These are phyloP conservation scores for Aspergillus awamori DNA, from an alignment of 2,329 filamentous ascomycete genomes.

Conservation along the genomic window DNA sequence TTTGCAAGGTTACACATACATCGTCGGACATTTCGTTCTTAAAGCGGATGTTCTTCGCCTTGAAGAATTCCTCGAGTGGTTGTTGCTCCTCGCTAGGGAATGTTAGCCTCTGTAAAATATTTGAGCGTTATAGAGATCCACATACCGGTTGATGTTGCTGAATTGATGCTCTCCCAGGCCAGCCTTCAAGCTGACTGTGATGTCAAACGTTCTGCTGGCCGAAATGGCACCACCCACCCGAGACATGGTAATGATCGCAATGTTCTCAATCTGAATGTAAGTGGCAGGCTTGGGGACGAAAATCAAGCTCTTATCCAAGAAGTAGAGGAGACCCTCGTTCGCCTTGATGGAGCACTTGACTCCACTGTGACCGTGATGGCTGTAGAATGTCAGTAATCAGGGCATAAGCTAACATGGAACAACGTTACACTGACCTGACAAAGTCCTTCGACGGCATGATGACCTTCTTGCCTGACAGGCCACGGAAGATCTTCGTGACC, in stretches of 20 bases:
- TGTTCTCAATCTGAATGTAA: slow-evolving; percentile 94
- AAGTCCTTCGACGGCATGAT: slow-evolving; percentile 94
- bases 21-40: slow-evolving; percentile 99
- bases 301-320: slow-evolving; percentile 96
- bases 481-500: slow-evolving; percentile 92
- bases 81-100: slow-evolving; percentile 78
- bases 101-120: slow-evolving; percentile 20
- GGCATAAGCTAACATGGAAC: background rate
- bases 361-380: slow-evolving; percentile 88
- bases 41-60: slow-evolving; percentile 88
- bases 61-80: slow-evolving; percentile 96
- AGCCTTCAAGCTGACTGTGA: slow-evolving; percentile 86
- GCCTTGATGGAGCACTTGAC: slow-evolving; percentile 99
- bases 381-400: slow-evolving; percentile 19
- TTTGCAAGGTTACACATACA: slow-evolving; percentile 55
- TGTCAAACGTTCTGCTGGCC: slow-evolving; percentile 93
- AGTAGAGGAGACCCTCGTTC: slow-evolving; percentile 96
- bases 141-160: slow-evolving; percentile 91
- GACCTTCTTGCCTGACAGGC: slow-evolving; percentile 91
- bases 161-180: slow-evolving; percentile 91
- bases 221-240: slow-evolving; percentile 93
- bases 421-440: slow-evolving; percentile 60
- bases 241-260: slow-evolving; percentile 89
- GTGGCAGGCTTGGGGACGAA: slow-evolving; percentile 98
- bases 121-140: slow-evolving; percentile 6